Percentiles rank a stretch among this genome's conserved stretches.
Conservation (phyloP, 306 rosid species). For the Arachis hypogaea region DNA sequence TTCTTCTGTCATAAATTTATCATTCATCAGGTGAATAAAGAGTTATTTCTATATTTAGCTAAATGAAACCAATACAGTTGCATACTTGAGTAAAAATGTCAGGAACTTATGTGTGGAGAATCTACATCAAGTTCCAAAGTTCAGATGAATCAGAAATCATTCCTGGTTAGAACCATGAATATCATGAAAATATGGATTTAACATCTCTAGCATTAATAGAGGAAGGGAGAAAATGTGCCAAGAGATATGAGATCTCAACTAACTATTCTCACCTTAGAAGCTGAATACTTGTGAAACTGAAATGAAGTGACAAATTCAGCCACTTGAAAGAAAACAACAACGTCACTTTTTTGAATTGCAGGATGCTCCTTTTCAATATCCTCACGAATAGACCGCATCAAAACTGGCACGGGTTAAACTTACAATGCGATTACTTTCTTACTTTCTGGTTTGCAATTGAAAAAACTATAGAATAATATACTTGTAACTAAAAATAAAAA, state of each 20-base stretch:
- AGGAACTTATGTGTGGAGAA: not conserved
- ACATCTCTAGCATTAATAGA: constrained; percentile 26
- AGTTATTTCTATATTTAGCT: constrained; percentile 6
- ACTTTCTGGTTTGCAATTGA: constrained; percentile 31
- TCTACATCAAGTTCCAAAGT: constrained; percentile 13
- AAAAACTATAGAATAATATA: constrained; percentile 10
- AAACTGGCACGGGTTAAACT: constrained; percentile 54
- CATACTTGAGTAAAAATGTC: not conserved
- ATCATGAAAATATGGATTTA: not conserved
- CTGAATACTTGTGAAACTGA: constrained; percentile 72
- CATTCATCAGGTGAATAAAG: constrained; percentile 10
- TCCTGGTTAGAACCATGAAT: not conserved
- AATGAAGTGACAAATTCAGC: constrained; percentile 88
- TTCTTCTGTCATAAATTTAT: not conserved
- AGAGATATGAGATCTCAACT: constrained; percentile 27
- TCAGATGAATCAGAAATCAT: not conserved
- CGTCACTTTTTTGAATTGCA: constrained; percentile 69
- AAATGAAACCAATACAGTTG: constrained; percentile 4
- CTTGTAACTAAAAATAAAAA: not conserved
- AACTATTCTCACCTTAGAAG: constrained; percentile 72
- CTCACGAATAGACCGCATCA: constrained; percentile 78
- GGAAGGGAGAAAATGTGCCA: not conserved
- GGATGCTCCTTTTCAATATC: constrained; percentile 88
- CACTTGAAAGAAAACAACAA: constrained; percentile 79
- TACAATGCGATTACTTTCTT: constrained; percentile 34